Evolutionary conservation across 129 eudicot genomes (phyloP).

Genomic region (Tanacetum coccineum): DNA sequence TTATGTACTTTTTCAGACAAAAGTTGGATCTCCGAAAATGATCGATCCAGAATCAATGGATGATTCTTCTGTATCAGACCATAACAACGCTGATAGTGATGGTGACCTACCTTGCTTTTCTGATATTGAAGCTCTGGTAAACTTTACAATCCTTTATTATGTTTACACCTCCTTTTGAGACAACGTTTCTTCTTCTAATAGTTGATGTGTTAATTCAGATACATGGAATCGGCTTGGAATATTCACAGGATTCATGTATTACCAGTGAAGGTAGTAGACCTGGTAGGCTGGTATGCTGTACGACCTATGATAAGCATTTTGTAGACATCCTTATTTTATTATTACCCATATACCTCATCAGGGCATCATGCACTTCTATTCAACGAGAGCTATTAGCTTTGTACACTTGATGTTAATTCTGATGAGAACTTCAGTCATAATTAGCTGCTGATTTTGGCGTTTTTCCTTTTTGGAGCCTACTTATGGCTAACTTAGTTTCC

Average conservation of each 20-base stretch:
- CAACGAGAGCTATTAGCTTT: too few species aligned
- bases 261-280: constrained; percentile 50
- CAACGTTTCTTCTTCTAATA: neutral
- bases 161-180: constrained; percentile 15
- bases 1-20: too few species aligned
- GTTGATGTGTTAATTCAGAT: constrained; percentile 53
- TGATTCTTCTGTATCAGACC: constrained; percentile 42
- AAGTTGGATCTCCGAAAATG: constrained; percentile 36
- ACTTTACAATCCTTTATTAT: constrained; percentile 7
- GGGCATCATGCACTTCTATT: too few species aligned
- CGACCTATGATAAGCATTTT: too few species aligned
- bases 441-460: too few species aligned
- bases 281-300: neutral
- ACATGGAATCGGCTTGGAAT: constrained; percentile 74
- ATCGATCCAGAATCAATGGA: constrained; percentile 42
- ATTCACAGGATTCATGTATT: constrained; percentile 44
- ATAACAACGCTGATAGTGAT: constrained; percentile 57
- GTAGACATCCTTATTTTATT: neutral
- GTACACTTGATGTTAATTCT: too few species aligned
- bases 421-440: too few species aligned
- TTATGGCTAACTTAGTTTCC: too few species aligned
- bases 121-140: constrained; percentile 93
- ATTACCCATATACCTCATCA: neutral
- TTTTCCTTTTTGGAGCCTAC: too few species aligned
- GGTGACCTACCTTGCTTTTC: constrained; percentile 84